These are phyloP conservation scores for Tulasnella sp. DNA, from an alignment of 768 basidiomycete genomes.

Conservation along the genomic window DNA sequence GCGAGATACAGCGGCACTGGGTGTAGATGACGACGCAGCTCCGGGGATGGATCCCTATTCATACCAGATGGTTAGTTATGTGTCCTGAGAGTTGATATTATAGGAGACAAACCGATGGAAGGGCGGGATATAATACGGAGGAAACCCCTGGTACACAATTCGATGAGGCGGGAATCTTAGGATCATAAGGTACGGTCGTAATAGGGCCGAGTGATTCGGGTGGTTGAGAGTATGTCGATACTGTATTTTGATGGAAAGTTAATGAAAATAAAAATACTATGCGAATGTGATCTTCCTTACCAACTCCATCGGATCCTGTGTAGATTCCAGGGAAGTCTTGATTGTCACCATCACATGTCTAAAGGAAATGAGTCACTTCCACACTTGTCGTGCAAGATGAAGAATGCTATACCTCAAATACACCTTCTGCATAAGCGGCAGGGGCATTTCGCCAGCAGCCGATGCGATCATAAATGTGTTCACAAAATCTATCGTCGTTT, in stretches of 20 bases:
- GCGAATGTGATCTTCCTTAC: too few species aligned
- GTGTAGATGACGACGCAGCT: too few species aligned
- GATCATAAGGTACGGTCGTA: conserved; percentile 21
- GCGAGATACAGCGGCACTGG: too few species aligned
- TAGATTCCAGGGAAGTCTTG: conserved; percentile 39
- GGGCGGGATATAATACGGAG: too few species aligned
- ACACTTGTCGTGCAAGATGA: background rate
- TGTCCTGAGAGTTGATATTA: too few species aligned
- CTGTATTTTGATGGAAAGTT: too few species aligned
- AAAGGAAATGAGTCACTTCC: too few species aligned
- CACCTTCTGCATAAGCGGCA: conserved; percentile 29
- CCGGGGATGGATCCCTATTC: too few species aligned
- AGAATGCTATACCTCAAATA: background rate
- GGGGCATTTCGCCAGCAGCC: conserved; percentile 66
- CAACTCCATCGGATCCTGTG: background rate
- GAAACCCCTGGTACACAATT: too few species aligned
- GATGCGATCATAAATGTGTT: conserved; percentile 63
- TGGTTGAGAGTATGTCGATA: conserved; percentile 20
- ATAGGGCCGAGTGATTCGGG: conserved; percentile 18
- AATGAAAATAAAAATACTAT: too few species aligned
- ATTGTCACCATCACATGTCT: conserved; percentile 52
- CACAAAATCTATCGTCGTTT: conserved; percentile 43
- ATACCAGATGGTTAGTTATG: too few species aligned
- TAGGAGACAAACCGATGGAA: too few species aligned
- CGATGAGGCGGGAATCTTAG: conserved; percentile 22